Conservation (phyloP, 208 protist genomes). For the Angomonas deanei region DNA sequence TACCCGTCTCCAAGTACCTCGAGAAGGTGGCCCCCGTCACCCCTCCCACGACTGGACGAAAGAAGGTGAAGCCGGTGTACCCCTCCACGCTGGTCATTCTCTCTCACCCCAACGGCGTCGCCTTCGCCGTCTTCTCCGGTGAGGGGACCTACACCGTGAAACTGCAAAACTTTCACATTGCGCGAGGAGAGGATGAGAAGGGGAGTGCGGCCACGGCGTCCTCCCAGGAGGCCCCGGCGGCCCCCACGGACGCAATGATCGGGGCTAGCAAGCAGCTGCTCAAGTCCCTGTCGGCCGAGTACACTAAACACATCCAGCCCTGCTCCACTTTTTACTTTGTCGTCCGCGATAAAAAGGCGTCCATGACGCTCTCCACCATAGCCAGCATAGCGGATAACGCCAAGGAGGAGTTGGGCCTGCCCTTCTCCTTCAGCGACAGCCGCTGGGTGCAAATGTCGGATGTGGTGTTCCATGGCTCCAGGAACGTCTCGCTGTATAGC, state of each 20-base stretch:
- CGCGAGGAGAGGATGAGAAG: neutral
- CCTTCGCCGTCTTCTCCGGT: slow-evolving; percentile 17
- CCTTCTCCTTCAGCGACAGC: slow-evolving; percentile 27
- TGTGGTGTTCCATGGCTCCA: slow-evolving; percentile 18
- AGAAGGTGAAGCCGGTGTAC: neutral
- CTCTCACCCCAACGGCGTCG: slow-evolving; percentile 40
- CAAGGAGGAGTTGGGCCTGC: neutral
- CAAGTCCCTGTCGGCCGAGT: slow-evolving; percentile 5
- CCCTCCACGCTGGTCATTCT: slow-evolving; percentile 23
- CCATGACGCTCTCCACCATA: slow-evolving; percentile 13
- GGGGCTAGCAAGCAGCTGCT: neutral
- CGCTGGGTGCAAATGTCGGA: slow-evolving; percentile 59
- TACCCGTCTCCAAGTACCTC: slow-evolving; percentile 50
- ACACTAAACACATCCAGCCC: slow-evolving; percentile 13
- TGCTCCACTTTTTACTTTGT: slow-evolving; percentile 47
- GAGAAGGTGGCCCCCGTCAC: neutral
- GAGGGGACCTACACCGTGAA: slow-evolving; percentile 19
- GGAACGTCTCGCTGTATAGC: slow-evolving; percentile 26
- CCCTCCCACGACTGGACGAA: no score
- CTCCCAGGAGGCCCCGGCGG: neutral
- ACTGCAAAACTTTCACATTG: neutral
- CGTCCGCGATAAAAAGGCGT: slow-evolving; percentile 16
- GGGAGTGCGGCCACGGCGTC: neutral
- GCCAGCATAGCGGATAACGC: slow-evolving; percentile 1
- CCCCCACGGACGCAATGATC: slow-evolving; percentile 3